These are phyloP conservation scores for Tolypocladium tropicale DNA, from an alignment of 2,329 filamentous ascomycete species.

Conservation along the genomic window DNA sequence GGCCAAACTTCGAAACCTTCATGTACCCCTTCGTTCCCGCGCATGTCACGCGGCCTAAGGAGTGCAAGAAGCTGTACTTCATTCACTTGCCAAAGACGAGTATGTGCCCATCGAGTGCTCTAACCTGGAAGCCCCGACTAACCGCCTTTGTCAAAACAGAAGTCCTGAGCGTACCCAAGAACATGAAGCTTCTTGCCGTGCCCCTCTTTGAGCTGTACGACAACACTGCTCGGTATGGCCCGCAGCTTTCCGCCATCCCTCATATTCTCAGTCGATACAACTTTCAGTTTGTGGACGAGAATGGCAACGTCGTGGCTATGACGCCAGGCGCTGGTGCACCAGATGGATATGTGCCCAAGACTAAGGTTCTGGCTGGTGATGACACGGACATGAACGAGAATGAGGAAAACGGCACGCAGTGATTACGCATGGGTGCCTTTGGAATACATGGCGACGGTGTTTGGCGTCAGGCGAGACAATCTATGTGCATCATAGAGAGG, in stretches of 20 bases:
- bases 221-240: slow-evolving; percentile 88
- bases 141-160: slow-evolving; percentile 39
- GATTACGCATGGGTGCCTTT: slow-evolving; percentile 10
- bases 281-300: slow-evolving; percentile 94
- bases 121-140: background rate
- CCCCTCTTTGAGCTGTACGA: slow-evolving; percentile 97
- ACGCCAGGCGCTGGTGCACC: slow-evolving; percentile 62
- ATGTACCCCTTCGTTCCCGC: slow-evolving; percentile 98
- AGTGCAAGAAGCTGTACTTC: slow-evolving; percentile 98
- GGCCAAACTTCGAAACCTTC: slow-evolving; percentile 98
- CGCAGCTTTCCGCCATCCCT: slow-evolving; percentile 91
- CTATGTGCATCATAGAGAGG: slow-evolving; percentile 5
- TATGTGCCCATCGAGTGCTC: slow-evolving; percentile 31
- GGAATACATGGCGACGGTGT: slow-evolving; percentile 24
- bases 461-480: slow-evolving; percentile 17
- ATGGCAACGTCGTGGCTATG: slow-evolving; percentile 73
- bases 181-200: slow-evolving; percentile 97
- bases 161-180: slow-evolving; percentile 93
- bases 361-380: slow-evolving; percentile 53
- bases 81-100: slow-evolving; percentile 89
- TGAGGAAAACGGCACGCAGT: slow-evolving; percentile 30
- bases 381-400: slow-evolving; percentile 54
- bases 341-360: slow-evolving; percentile 49
- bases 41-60: slow-evolving; percentile 92
- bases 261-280: slow-evolving; percentile 92